phyloP scores from a whole-genome alignment of 208 protist species.

The Phytomonas francai region DNA sequence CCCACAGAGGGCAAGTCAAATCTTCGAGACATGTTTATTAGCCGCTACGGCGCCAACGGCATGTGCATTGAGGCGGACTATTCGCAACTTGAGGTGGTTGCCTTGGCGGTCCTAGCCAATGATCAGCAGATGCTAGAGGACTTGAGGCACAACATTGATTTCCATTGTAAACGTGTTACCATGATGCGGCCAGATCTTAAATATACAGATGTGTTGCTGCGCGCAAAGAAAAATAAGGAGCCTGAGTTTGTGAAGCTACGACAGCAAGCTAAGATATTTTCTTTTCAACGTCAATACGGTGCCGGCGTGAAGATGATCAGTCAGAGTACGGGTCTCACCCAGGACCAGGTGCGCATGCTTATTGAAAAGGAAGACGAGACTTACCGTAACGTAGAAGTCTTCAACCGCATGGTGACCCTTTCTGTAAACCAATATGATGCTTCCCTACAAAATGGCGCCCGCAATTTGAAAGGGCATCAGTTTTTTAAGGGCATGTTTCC shows the following conservation, averaged over 20 bases:
- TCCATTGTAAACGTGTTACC: conserved; percentile 91
- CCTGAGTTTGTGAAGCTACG: conserved; percentile 89
- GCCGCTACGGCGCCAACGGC: conserved; percentile 75
- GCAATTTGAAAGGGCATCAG: conserved; percentile 83
- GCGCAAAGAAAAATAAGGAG: conserved; percentile 90
- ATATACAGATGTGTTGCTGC: conserved; percentile 84
- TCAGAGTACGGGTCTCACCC: conserved; percentile 83
- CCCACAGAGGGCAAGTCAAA: conserved; percentile 88
- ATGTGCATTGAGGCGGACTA: conserved; percentile 92
- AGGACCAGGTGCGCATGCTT: conserved; percentile 86
- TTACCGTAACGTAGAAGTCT: conserved; percentile 83
- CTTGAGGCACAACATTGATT: conserved; percentile 84
- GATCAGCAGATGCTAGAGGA: conserved; percentile 90
- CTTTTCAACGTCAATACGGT: conserved; percentile 91
- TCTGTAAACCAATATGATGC: conserved; percentile 86
- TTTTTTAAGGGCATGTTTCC: conserved; percentile 91
- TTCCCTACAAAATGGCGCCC: conserved; percentile 75
- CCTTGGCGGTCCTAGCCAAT: conserved; percentile 79
- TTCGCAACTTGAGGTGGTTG: conserved; percentile 90
- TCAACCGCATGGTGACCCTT: conserved; percentile 87
- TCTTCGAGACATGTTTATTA: conserved; percentile 88
- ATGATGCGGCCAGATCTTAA: conserved; percentile 90
- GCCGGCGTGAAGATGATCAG: conserved; percentile 89
- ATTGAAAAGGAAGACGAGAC: conserved; percentile 89
- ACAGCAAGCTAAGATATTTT: conserved; percentile 92